These are phyloP conservation scores for Aspergillus thermomutatus DNA, from an alignment of 2,329 filamentous ascomycete species.

Conservation along the genomic window DNA sequence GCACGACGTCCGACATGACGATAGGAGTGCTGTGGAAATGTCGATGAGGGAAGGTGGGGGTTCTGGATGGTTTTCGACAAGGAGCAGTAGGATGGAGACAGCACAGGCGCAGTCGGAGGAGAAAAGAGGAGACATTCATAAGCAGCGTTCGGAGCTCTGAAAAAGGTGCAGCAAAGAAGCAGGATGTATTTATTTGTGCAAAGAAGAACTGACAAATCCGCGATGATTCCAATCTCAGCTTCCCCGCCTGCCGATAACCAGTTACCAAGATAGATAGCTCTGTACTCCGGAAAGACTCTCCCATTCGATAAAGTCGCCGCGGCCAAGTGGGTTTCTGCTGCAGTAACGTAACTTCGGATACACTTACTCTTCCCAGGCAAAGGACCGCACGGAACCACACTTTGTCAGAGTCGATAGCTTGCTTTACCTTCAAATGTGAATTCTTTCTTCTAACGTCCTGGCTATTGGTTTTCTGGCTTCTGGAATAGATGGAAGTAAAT, in stretches of 20 bases:
- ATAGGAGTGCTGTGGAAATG: conserved; percentile 23
- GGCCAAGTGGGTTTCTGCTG: neutral
- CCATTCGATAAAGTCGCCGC: neutral
- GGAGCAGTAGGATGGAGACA: conserved; percentile 5
- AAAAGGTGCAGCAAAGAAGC: neutral
- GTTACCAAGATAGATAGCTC: neutral
- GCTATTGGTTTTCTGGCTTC: no score
- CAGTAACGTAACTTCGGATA: conserved; percentile 28
- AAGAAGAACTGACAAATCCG: neutral
- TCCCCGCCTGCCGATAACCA: neutral
- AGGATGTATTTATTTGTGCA: neutral
- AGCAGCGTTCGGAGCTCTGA: neutral
- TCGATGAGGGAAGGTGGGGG: conserved; percentile 6
- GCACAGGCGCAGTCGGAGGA: conserved; percentile 7
- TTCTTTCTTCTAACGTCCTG: neutral
- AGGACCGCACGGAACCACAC: neutral
- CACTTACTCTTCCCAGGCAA: conserved; percentile 31
- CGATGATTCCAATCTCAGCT: neutral
- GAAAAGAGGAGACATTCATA: conserved; percentile 2
- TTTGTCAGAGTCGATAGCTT: no score
- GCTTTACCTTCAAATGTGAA: neutral
- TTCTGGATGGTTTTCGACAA: neutral
- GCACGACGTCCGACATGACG: conserved; percentile 37
- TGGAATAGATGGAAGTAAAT: no score
- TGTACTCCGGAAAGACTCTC: neutral